These are phyloP conservation scores for Echria macrotheca DNA, from an alignment of 495 filamentous ascomycete species.

Conservation along the genomic window DNA sequence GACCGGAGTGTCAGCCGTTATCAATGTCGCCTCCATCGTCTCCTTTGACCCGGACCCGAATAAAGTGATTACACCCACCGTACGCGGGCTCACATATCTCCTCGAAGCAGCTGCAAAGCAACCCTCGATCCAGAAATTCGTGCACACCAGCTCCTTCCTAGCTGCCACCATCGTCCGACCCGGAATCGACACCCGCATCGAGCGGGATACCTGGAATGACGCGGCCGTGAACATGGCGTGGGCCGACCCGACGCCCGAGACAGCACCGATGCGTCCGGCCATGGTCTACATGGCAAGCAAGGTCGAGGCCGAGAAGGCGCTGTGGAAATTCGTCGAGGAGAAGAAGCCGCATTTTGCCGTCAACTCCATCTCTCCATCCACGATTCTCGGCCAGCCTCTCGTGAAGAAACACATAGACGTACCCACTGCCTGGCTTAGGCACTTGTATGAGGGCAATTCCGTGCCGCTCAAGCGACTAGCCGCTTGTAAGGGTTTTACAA, in stretches of 20 bases:
- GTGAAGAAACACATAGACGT: constrained; percentile 19
- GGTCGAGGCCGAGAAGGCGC: constrained; percentile 40
- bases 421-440: constrained; percentile 16
- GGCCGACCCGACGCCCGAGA: constrained; percentile 26
- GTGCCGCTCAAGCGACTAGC: too few species aligned
- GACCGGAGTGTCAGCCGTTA: constrained; percentile 31
- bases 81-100: constrained; percentile 34
- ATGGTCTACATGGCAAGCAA: constrained; percentile 47
- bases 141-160: constrained; percentile 44
- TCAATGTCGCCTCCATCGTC: constrained; percentile 43
- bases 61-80: constrained; percentile 35
- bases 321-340: constrained; percentile 45
- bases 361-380: constrained; percentile 44
- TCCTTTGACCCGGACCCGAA: constrained; percentile 34
- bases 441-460: constrained; percentile 25
- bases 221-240: constrained; percentile 37
- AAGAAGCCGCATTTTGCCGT: constrained; percentile 41
- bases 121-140: constrained; percentile 42
- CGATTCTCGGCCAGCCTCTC: constrained; percentile 31
- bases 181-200: constrained; percentile 25
- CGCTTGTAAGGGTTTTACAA: too few species aligned
- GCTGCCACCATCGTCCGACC: constrained; percentile 31
- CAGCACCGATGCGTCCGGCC: constrained; percentile 11
- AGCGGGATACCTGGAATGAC: constrained; percentile 44
- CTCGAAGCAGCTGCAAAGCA: constrained; percentile 40